Evolutionary conservation across 495 filamentous ascomycete species (phyloP).

Genomic region (Patellaria atrata): DNA sequence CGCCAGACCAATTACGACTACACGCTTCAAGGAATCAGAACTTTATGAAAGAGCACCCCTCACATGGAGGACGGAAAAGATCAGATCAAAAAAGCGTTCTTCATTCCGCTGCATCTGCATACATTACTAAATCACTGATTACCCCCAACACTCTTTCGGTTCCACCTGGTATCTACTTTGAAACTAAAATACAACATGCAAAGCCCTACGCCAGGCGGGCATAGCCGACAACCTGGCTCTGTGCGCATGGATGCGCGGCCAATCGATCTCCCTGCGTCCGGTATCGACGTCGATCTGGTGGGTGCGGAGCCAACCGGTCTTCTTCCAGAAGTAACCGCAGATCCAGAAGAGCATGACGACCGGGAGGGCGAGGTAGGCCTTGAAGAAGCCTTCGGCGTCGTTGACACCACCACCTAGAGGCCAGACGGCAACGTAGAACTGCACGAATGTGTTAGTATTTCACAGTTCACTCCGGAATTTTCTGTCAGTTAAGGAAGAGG

Average conservation of each 20-base stretch:
- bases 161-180: no score
- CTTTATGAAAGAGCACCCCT: no score
- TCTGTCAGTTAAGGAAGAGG: neutral
- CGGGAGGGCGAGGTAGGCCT: conserved; percentile 44
- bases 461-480: no score
- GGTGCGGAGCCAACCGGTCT: conserved; percentile 38
- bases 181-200: conserved; percentile 36
- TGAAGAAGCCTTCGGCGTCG: conserved; percentile 44
- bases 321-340: conserved; percentile 46
- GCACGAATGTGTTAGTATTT: conserved; percentile 1
- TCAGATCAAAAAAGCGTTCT: no score
- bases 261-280: conserved; percentile 43
- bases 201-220: conserved; percentile 38
- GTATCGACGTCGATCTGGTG: conserved; percentile 49
- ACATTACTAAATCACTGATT: no score
- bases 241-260: conserved; percentile 38
- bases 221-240: conserved; percentile 30
- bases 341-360: conserved; percentile 43
- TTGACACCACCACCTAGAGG: conserved; percentile 31
- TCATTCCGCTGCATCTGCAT: no score
- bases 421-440: conserved; percentile 40
- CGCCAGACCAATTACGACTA: no score
- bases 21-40: no score
- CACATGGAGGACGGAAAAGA: no score
- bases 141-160: no score